Conservation (phyloP, 768 basidiomycete genomes). For the Mycena epipterygia region DNA sequence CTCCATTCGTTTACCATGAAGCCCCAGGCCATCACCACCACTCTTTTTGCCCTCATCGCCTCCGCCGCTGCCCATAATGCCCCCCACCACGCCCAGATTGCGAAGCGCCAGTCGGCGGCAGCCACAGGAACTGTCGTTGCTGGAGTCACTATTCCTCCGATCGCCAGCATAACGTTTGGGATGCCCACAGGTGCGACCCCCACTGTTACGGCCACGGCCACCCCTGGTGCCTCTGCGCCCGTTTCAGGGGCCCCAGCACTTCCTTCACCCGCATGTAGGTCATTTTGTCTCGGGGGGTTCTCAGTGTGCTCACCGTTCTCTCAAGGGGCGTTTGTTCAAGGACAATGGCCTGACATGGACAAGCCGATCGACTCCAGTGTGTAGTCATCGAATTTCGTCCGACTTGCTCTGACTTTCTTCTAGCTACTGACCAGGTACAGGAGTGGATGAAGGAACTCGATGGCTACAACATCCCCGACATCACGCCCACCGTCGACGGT, state of each 20-base stretch:
- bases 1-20: constrained; percentile 54
- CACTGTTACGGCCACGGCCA: constrained; percentile 64
- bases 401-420: not conserved
- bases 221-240: constrained; percentile 73
- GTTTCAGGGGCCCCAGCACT: constrained; percentile 75
- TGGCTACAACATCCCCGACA: constrained; percentile 75
- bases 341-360: constrained; percentile 27
- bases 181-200: constrained; percentile 69
- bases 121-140: constrained; percentile 38
- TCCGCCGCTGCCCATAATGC: constrained; percentile 52
- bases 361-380: constrained; percentile 26
- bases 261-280: constrained; percentile 71
- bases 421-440: constrained; percentile 69
- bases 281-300: not conserved
- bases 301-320: not conserved
- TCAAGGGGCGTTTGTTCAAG: constrained; percentile 14
- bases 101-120: constrained; percentile 34
- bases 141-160: constrained; percentile 63
- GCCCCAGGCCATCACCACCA: constrained; percentile 54
- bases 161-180: constrained; percentile 71
- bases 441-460: constrained; percentile 85
- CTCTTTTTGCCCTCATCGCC: constrained; percentile 60
- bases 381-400: not conserved
- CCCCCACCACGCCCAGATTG: constrained; percentile 40
- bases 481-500: constrained; percentile 76